phyloP scores from a whole-genome alignment of 495 filamentous ascomycete genomes.

The Hypoxylon crocopeplum region DNA sequence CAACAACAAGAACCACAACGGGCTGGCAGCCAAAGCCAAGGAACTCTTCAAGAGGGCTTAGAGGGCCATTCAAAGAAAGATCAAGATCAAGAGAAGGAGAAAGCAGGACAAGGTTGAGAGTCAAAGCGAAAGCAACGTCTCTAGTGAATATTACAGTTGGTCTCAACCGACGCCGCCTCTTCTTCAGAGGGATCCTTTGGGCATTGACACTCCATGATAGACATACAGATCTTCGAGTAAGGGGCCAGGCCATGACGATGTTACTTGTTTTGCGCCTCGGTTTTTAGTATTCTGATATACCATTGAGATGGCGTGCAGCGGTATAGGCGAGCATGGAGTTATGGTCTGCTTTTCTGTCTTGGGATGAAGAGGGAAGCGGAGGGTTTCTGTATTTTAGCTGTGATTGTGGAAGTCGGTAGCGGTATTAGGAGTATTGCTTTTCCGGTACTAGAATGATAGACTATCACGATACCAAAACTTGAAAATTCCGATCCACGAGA shows the following conservation, averaged over 20 bases:
- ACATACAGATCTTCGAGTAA: too few relatives aligned
- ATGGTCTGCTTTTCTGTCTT: constrained; percentile 12
- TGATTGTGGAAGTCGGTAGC: neutral
- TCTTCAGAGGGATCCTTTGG: neutral
- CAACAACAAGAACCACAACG: constrained; percentile 38
- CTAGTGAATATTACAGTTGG: neutral
- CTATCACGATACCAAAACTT: constrained; percentile 9
- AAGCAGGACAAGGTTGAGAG: neutral
- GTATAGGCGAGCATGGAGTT: constrained; percentile 28
- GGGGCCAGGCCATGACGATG: too few relatives aligned
- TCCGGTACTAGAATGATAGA: neutral
- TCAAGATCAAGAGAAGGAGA: neutral
- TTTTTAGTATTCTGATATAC: constrained; percentile 17
- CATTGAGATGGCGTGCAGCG: neutral
- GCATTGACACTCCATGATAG: too few relatives aligned
- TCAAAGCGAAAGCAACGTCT: neutral
- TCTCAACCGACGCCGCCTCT: neutral
- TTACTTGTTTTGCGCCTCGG: too few relatives aligned
- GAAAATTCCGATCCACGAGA: neutral
- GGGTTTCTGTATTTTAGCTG: neutral
- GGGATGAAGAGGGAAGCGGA: neutral
- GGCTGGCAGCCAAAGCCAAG: constrained; percentile 61
- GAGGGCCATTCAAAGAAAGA: constrained; percentile 15
- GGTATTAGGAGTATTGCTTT: neutral
- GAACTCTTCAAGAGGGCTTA: constrained; percentile 60